A percentile compares a stretch with the other conserved stretches of the same genome.
Evolutionary conservation across 176 grass and related monocot genomes (phyloP).

Genomic region (Neostapfia colusana): DNA sequence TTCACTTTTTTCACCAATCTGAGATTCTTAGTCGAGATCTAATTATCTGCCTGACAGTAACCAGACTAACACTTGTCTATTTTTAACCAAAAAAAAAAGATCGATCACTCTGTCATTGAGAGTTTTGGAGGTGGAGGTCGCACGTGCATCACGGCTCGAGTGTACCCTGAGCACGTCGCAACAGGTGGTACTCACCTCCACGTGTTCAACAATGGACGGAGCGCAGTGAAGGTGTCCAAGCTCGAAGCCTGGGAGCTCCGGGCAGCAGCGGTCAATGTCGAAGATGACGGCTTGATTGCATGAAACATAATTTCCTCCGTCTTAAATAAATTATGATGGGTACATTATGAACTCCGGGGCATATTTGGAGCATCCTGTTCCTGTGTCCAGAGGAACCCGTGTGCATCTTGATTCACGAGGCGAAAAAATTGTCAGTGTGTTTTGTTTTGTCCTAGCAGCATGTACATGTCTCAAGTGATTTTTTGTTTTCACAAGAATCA

Average conservation of each 20-base stretch:
- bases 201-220: constrained; percentile 62
- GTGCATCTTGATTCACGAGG: no score
- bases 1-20: not conserved
- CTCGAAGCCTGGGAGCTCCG: constrained; percentile 66
- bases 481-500: no score
- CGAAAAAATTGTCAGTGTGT: no score
- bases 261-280: constrained; percentile 32
- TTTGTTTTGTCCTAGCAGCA: no score
- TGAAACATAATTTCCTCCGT: not conserved
- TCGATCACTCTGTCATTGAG: constrained; percentile 71
- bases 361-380: not conserved
- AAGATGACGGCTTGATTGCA: constrained; percentile 31
- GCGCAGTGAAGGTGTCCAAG: constrained; percentile 39
- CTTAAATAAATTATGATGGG: no score
- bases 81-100: constrained; percentile 27
- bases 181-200: constrained; percentile 39
- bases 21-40: not conserved
- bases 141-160: constrained; percentile 63
- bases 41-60: not conserved
- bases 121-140: constrained; percentile 52
- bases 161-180: constrained; percentile 55
- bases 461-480: no score
- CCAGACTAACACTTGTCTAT: not conserved
- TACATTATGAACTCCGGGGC: not conserved
- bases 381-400: not conserved